phyloP scores from a whole-genome alignment of 1,284 basidiomycete genomes.

The Austroboletus niveus region DNA sequence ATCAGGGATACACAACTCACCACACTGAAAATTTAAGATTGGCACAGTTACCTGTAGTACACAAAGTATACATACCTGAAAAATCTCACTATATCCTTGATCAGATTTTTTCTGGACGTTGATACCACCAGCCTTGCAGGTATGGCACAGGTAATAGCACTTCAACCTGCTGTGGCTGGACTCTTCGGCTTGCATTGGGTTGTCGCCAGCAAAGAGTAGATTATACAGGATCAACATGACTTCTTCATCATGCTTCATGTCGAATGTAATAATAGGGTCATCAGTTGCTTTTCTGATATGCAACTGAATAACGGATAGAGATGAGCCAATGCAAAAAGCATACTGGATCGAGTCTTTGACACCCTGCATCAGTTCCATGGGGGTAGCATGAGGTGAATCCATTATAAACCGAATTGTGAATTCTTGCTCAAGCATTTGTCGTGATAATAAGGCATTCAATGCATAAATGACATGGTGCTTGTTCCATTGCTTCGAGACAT shows the following conservation, averaged over 20 bases:
- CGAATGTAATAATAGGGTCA: no score
- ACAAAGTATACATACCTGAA: conserved; percentile 12
- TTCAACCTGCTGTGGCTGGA: conserved; percentile 31
- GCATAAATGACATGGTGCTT: conserved; percentile 29
- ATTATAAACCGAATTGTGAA: conserved; percentile 27
- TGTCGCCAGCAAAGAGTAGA: no score
- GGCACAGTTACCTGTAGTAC: no score
- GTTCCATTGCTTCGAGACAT: conserved; percentile 36
- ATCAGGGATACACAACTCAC: conserved; percentile 4
- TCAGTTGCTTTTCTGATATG: no score
- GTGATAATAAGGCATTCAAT: conserved; percentile 23
- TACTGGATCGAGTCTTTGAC: no score
- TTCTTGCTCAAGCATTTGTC: conserved; percentile 29
- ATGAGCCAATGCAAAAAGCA: no score
- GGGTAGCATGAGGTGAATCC: conserved; percentile 29
- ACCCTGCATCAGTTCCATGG: conserved; percentile 21
- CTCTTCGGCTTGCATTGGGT: conserved; percentile 26
- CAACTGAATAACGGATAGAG: no score
- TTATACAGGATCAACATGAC: no score
- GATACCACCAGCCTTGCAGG: conserved; percentile 31
- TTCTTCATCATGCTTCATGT: no score
- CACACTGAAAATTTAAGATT: background rate
- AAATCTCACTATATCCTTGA: conserved; percentile 18
- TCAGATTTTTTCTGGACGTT: conserved; percentile 20
- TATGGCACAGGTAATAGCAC: conserved; percentile 31